phyloP scores from a whole-genome alignment of 106 monocot genomes.

The Iris macrosiphon region DNA sequence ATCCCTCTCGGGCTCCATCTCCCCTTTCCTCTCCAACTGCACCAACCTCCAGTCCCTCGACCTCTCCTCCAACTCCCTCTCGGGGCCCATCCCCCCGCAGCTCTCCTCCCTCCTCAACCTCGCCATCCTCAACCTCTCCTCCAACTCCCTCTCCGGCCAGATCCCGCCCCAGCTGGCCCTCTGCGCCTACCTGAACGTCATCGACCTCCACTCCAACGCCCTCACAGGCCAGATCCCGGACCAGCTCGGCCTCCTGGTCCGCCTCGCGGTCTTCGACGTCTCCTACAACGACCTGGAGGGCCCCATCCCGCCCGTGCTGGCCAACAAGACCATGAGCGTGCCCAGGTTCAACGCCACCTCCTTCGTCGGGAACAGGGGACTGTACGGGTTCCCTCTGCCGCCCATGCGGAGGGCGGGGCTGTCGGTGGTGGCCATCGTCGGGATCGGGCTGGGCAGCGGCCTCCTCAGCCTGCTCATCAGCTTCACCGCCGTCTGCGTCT shows the following conservation, averaged over 20 bases:
- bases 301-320: slow-evolving; percentile 31
- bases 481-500: slow-evolving; percentile 62
- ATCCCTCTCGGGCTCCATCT: slow-evolving; percentile 34
- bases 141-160: slow-evolving; percentile 50
- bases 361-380: slow-evolving; percentile 47
- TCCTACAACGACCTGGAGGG: slow-evolving; percentile 50
- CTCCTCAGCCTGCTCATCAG: slow-evolving; percentile 54
- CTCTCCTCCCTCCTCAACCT: slow-evolving; percentile 57
- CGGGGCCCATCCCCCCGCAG: slow-evolving; percentile 42
- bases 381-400: slow-evolving; percentile 55
- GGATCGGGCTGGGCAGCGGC: slow-evolving; percentile 64
- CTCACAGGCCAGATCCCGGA: slow-evolving; percentile 53
- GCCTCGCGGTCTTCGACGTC: slow-evolving; percentile 58
- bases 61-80: slow-evolving; percentile 55
- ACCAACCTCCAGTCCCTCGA: slow-evolving; percentile 66
- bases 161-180: slow-evolving; percentile 60
- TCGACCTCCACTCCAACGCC: slow-evolving; percentile 61
- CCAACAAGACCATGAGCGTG: slow-evolving; percentile 23
- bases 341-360: slow-evolving; percentile 57
- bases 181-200: slow-evolving; percentile 76
- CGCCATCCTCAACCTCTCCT: slow-evolving; percentile 69
- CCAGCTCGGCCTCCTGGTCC: slow-evolving; percentile 41
- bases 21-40: slow-evolving; percentile 53
- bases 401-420: slow-evolving; percentile 27
- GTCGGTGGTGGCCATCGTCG: slow-evolving; percentile 52